Evolutionary conservation across 2,329 filamentous ascomycete genomes (phyloP), one percentile per base, ranked within the genome.

Genomic region (Drechmeria coniospora): DNA sequence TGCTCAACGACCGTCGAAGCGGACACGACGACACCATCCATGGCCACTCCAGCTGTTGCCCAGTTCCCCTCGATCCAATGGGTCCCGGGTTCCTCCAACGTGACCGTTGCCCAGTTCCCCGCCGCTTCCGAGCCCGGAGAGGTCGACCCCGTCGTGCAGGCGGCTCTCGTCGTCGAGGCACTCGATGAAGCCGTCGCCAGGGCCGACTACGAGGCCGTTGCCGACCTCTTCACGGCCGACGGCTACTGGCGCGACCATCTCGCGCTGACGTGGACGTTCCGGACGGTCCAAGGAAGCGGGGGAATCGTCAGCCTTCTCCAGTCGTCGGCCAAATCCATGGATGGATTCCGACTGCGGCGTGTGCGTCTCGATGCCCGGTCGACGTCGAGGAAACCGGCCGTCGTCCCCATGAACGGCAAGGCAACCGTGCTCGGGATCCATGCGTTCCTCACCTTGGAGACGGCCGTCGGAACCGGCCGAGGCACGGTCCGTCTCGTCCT

Each of bases 241-340:
- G 60, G 63, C 30, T 70, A 59, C 45, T 74, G 68, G 69, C 59
- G 68, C 7, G 69, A 74, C 37, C 65, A 71, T 23, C 50, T 74
- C 0, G 61, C 58, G 13, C 42, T 74, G 1, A 59, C 65, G 1
- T 74, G 67, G 68, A 58, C 63, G 22, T 61, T 68, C 25, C 62
- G 57, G 30, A 69, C 63, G 2, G 41, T 66, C 1, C 53, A 64
- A n/a, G 56, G 58, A 0, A 46, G 53, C 0, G 36, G 42, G 0
- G 46, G 49, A 15, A 57, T 70, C 21, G 37, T 35, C 1, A 34
- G 42, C 0, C 63, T 62, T 27, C 38, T 69, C 0, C 32, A 43
- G 21, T 30, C 25, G 24, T 47, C 41, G 9, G 33, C 49, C 0
- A 30, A 36, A 6, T 52, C 49, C 0, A 46, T 33, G 8, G 46